These are phyloP conservation scores for Ogataea polymorpha DNA, from an alignment of 805 yeast genomes.

Conservation along the genomic window DNA sequence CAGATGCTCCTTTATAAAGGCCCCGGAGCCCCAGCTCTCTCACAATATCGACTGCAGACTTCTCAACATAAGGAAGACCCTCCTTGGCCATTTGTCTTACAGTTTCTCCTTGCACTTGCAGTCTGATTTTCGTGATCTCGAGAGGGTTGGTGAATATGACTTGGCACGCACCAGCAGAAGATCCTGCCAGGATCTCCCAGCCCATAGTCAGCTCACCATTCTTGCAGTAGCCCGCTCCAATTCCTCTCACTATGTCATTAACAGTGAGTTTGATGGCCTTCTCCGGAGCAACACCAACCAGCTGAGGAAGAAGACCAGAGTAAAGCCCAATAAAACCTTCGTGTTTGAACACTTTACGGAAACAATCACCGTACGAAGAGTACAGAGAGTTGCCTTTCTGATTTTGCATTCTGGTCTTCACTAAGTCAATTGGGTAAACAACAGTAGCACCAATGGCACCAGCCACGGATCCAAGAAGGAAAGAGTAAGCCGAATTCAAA, in stretches of 20 bases:
- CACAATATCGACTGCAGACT: conserved; percentile 69
- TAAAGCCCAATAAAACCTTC: conserved; percentile 88
- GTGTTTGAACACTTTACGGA: conserved; percentile 64
- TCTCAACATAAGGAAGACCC: conserved; percentile 32
- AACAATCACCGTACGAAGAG: conserved; percentile 82
- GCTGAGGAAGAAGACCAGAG: conserved; percentile 90
- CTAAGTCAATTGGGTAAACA: conserved; percentile 94
- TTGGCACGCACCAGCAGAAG: conserved; percentile 94
- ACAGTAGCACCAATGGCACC: conserved; percentile 98
- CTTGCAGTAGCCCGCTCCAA: conserved; percentile 51
- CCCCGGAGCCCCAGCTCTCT: conserved; percentile 79
- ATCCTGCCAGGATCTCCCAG: conserved; percentile 85
- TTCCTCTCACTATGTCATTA: conserved; percentile 79
- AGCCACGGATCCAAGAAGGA: conserved; percentile 87
- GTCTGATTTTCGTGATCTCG: conserved; percentile 90
- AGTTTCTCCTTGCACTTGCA: conserved; percentile 86
- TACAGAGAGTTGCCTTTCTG: conserved; percentile 73
- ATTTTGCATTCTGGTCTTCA: conserved; percentile 96
- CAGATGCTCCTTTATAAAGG: conserved; percentile 85
- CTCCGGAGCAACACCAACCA: conserved; percentile 97
- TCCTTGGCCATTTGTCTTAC: conserved; percentile 37
- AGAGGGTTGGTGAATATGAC: conserved; percentile 94
- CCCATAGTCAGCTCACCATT: conserved; percentile 47
- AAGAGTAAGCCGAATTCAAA: conserved; percentile 84
- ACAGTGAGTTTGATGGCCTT: conserved; percentile 95